Conservation (phyloP, 2,329 filamentous ascomycete species). For the Amauroascus niger region DNA sequence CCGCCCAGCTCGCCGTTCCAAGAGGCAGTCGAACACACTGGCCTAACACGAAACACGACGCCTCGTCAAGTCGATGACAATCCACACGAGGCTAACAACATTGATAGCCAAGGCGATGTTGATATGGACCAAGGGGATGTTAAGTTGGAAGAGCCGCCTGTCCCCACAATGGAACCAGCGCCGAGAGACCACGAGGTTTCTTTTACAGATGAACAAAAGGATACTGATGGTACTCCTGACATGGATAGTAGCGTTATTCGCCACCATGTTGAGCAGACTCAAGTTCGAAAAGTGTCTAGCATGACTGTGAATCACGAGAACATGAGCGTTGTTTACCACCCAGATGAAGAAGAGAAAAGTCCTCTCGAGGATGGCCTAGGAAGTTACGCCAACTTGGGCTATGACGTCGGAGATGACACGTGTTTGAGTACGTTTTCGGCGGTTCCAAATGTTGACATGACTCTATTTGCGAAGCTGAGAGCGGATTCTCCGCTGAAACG, state of each 20-base stretch:
- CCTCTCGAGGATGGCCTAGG: conserved; percentile 21
- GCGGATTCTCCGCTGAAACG: conserved; percentile 50
- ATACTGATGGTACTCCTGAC: not conserved
- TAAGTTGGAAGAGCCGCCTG: not conserved
- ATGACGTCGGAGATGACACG: conserved; percentile 35
- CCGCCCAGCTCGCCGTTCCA: conserved; percentile 34
- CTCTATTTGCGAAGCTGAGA: conserved; percentile 65
- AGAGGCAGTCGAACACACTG: conserved; percentile 22
- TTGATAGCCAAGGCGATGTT: conserved; percentile 10
- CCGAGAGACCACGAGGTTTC: not conserved
- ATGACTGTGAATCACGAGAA: conserved; percentile 34
- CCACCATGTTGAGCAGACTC: not conserved
- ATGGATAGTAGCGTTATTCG: conserved; percentile 15
- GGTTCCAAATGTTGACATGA: conserved; percentile 66
- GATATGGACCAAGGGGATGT: not conserved
- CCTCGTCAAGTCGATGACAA: conserved; percentile 21
- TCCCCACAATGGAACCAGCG: not conserved
- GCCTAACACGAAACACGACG: conserved; percentile 15
- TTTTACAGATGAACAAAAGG: not conserved
- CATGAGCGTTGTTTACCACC: conserved; percentile 35
- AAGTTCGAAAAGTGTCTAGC: conserved; percentile 23
- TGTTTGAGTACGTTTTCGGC: conserved; percentile 79
- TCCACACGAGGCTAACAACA: not conserved
- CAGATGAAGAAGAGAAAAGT: conserved; percentile 19
- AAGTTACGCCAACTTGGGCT: conserved; percentile 19